A percentile compares a stretch with the other conserved stretches of the same genome.
Evolutionary conservation across 106 monocot genomes (phyloP).

Genomic region (Allium fistulosum): DNA sequence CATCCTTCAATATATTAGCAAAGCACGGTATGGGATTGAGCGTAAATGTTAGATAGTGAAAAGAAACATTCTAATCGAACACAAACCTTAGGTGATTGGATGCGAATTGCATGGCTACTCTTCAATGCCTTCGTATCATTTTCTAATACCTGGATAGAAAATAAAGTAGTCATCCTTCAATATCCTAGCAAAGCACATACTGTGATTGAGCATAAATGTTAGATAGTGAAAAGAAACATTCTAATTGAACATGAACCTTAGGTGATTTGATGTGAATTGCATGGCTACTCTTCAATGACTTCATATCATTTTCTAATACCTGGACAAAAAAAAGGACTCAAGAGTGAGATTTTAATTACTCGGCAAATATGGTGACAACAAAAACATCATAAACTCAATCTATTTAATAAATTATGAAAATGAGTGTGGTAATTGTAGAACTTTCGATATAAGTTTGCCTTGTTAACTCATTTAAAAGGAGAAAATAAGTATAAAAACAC

Average conservation of each 20-base stretch:
- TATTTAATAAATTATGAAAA: neutral
- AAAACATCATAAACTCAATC: neutral
- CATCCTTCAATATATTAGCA: neutral
- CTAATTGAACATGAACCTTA: constrained; percentile 14
- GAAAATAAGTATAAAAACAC: no score
- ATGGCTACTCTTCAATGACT: constrained; percentile 18
- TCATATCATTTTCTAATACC: constrained; percentile 31
- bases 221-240: neutral
- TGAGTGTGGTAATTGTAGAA: no score
- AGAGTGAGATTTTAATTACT: neutral
- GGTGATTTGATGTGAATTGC: constrained; percentile 9
- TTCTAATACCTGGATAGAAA: no score
- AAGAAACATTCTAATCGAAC: neutral
- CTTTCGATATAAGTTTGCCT: no score
- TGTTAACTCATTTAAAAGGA: no score
- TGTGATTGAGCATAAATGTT: neutral
- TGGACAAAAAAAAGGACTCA: constrained; percentile 8
- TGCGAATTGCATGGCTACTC: constrained; percentile 7
- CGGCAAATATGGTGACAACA: neutral
- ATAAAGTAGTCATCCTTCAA: neutral
- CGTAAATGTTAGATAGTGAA: neutral
- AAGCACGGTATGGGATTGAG: neutral
- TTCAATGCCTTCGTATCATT: constrained; percentile 4
- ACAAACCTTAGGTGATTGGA: constrained; percentile 22
- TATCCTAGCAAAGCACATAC: neutral